Base-by-base conservation (phyloP, 2,329 filamentous ascomycete species). In the Phialophora macrospora region DNA sequence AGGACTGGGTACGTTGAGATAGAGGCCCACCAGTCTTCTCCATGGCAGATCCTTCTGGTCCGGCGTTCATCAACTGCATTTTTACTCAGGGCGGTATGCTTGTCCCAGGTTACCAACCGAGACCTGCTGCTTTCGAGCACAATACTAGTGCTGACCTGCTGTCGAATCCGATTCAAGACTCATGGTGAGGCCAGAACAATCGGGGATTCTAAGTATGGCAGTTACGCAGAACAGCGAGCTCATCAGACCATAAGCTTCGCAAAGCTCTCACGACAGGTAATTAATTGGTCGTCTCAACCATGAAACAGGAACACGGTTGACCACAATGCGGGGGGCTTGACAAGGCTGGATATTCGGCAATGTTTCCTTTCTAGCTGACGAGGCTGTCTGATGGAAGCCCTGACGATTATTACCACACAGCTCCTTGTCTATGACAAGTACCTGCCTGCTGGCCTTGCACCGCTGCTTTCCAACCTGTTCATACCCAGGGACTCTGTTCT, bases 1-100 rank as follows among this genome's bases (percentile, higher is more conserved):
- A 26, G 24, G 46, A n/a, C 11, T 44, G 58, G 12, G 6, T 55
- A 28, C 17, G 9, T 55, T 34, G 52, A 20, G 32, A 22, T 12
- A 17, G 22, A 7, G 26, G 34, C 4, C 8, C 34, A 8, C 12
- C 41, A 14, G 44, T 41, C n/a, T 54, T 24, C 46, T 62, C 63
- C 58, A 57, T 62, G 52, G 28, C 38, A 34, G 44, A 9, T 14
- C 5, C 20, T 41, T 55, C 55, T 46, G 14, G 17, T 28, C 34
- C 54, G 14, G 52, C 52, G 30, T 55, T 52, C 34, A 54, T 32
- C 63, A 65, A 55, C 34, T 65, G 63, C 63, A 65, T 65, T 51
- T 30, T 56, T 48, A 24, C 7, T 9, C 14, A 5, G 11, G 7
- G 17, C 6, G 5, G 28, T 24, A n/a, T 44, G 38, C 1, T 44